These are phyloP conservation scores for Pycnococcus provasolii DNA, from an alignment of 139 green algal species.

Conservation along the genomic window DNA sequence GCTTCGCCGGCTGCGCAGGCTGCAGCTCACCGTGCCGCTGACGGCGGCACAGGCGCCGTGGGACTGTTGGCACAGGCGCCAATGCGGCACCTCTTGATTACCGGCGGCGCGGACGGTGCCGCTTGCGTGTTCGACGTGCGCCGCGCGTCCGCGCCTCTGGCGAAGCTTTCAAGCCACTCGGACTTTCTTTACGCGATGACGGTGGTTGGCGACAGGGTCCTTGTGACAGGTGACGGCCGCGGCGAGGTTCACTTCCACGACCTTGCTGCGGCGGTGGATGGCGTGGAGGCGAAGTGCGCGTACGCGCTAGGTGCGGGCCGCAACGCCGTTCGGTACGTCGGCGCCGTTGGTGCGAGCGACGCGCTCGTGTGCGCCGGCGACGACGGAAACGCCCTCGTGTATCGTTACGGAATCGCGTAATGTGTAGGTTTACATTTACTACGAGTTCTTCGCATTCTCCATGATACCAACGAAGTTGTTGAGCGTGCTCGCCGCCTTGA, in stretches of 20 bases:
- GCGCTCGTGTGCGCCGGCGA: background rate
- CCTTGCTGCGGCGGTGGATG: background rate
- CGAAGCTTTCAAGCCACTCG: constrained; percentile 26
- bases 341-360: background rate
- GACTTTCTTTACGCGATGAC: constrained; percentile 61
- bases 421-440: no score
- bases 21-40: constrained; percentile 39
- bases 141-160: constrained; percentile 25
- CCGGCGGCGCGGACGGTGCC: constrained; percentile 47
- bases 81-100: constrained; percentile 29
- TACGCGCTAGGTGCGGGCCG: background rate
- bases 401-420: background rate
- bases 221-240: background rate
- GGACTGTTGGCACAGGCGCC: constrained; percentile 40
- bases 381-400: background rate
- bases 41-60: constrained; percentile 40
- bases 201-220: constrained; percentile 29
- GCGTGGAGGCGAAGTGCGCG: background rate
- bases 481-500: no score
- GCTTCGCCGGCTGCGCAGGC: constrained; percentile 30
- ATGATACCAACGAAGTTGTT: no score
- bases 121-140: constrained; percentile 43
- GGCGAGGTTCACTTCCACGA: background rate
- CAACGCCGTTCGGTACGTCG: background rate
- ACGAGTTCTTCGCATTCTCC: no score